phyloP scores from a whole-genome alignment of 495 filamentous ascomycete genomes.

The Cercophora newfieldiana region DNA sequence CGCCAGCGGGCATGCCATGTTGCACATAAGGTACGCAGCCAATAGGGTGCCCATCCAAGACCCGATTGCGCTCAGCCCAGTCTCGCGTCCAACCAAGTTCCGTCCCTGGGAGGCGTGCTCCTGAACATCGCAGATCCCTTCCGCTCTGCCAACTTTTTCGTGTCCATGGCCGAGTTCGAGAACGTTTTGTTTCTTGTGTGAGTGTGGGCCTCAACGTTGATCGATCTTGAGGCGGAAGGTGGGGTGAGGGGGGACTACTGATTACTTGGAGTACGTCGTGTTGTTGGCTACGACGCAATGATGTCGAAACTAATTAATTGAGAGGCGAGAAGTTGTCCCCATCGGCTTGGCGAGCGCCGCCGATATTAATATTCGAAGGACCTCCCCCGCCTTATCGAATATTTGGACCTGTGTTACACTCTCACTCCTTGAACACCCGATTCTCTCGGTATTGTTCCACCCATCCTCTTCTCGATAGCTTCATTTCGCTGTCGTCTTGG shows the following conservation, averaged over 20 bases:
- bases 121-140: conserved; percentile 12
- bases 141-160: not conserved
- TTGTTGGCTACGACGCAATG: conserved; percentile 4
- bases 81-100: not conserved
- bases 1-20: not conserved
- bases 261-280: not conserved
- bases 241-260: not conserved
- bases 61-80: not conserved
- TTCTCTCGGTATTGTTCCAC: conserved; percentile 7
- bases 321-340: conserved; percentile 3
- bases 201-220: not conserved
- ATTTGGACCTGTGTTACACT: not conserved
- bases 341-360: conserved; percentile 13
- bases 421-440: not conserved
- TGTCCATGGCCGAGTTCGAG: conserved; percentile 2
- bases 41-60: conserved; percentile 8
- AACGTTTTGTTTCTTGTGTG: not conserved
- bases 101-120: not conserved
- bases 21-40: conserved; percentile 15
- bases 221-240: not conserved
- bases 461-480: conserved; percentile 2
- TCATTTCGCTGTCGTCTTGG: not conserved
- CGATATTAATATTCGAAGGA: conserved; percentile 14
- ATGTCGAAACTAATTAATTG: conserved; percentile 11
- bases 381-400: conserved; percentile 9